Base-by-base conservation (phyloP, 148 eudicot species). In the Fagopyrum tataricum region DNA sequence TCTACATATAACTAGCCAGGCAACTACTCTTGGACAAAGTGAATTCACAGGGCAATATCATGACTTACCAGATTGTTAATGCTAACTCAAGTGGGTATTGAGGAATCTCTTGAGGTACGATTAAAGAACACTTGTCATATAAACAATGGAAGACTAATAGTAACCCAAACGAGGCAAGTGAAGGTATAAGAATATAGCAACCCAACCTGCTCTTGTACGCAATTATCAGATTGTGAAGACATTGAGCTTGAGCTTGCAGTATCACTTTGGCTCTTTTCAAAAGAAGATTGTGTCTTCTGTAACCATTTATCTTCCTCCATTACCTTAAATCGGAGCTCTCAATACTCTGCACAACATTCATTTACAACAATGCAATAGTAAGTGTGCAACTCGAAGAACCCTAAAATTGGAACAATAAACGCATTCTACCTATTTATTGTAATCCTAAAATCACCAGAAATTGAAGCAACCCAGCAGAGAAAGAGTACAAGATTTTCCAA, bases 221-320 rank as follows among this genome's bases (percentile, higher is more conserved):
- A 64, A 37, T 13, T 64, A 18, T 64, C 44, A 64, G 44, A 37
- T 37, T 37, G 43, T 64, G 69, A 64, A 31, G 69, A 64, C 69
- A 64, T 31, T 64, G 44, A 39, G 44, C 69, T 43, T 64, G 69
- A 64, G 15, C 69, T 64, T 64, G 37, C 69, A 64, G 17, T 39
- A 4, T 64, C 69, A 37, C 18, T 43, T 64, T 18, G 44, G 26
- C 69, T 64, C 69, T 39, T 39, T 31, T 64, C 69, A 64, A 18
- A 37, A 55, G 61, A 55, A 64, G 69, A 64, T 43, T 39, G 14
- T 10, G n/a, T 64, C 44, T 64, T 64, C 69, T 18, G 5, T 4
- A 39, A 12, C 69, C 69, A 64, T 64, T 64, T 37, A 42, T 26
- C 39, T 37, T 64, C 39, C 43, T 13, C 69, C 69, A 64, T 64